phyloP scores from a whole-genome alignment of 192 early-diverging fungal species.

The Geranomyces variabilis region DNA sequence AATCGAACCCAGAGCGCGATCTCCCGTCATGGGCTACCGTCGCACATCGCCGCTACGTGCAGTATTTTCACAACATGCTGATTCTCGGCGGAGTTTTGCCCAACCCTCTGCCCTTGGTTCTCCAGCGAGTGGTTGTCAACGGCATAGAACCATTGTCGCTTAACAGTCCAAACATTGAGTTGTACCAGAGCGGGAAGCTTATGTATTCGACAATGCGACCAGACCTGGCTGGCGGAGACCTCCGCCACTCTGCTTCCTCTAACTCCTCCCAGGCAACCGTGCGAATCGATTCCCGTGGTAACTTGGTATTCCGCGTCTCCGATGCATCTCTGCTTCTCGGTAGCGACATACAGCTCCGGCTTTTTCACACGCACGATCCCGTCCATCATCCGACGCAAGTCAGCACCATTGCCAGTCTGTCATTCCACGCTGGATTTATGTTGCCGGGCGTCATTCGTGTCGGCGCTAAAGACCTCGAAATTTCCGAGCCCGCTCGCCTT shows the following conservation, averaged over 20 bases:
- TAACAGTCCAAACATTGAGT: slow-evolving; percentile 49
- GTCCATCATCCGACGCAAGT: slow-evolving; percentile 36
- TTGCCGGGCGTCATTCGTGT: slow-evolving; percentile 60
- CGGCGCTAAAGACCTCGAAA: slow-evolving; percentile 50
- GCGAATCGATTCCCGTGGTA: slow-evolving; percentile 14
- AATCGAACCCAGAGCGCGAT: not conserved
- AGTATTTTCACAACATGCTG: slow-evolving; percentile 60
- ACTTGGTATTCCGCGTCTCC: slow-evolving; percentile 30
- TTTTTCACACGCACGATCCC: slow-evolving; percentile 47
- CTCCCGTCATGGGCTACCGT: slow-evolving; percentile 41
- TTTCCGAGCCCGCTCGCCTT: slow-evolving; percentile 26
- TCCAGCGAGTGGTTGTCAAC: slow-evolving; percentile 54
- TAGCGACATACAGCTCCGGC: slow-evolving; percentile 52
- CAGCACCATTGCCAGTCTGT: slow-evolving; percentile 56
- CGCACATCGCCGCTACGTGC: slow-evolving; percentile 51
- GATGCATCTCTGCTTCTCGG: slow-evolving; percentile 34
- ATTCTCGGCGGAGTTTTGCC: slow-evolving; percentile 50
- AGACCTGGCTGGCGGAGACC: slow-evolving; percentile 5
- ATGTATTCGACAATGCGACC: slow-evolving; percentile 38
- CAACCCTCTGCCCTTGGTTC: slow-evolving; percentile 43
- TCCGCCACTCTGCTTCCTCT: not conserved
- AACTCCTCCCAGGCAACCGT: not conserved
- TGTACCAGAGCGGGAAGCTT: slow-evolving; percentile 54
- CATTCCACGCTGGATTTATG: slow-evolving; percentile 68
- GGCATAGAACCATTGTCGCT: slow-evolving; percentile 34